Evolutionary conservation across 2,329 filamentous ascomycete species (phyloP).

Genomic region (Neofusicoccum laricinum): DNA sequence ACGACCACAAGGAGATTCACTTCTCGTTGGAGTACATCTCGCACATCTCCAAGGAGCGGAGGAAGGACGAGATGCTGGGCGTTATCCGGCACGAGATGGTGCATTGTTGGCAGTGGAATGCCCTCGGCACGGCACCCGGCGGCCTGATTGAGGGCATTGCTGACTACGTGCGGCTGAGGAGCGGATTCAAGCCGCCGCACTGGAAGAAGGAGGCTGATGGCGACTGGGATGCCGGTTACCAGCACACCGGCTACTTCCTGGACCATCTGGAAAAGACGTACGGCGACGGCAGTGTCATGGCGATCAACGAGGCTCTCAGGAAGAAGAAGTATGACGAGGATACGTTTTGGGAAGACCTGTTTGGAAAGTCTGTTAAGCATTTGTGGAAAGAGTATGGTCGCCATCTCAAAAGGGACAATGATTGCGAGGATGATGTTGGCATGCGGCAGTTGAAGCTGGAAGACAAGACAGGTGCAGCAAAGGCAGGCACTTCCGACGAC

Average conservation of each 20-base stretch:
- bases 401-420: constrained; percentile 34
- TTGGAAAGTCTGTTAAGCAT: constrained; percentile 63
- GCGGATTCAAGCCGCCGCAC: constrained; percentile 72
- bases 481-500: not conserved
- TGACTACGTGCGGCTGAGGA: constrained; percentile 83
- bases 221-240: constrained; percentile 86
- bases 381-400: constrained; percentile 73
- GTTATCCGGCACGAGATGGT: constrained; percentile 91
- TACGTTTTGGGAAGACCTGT: constrained; percentile 65
- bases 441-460: not conserved
- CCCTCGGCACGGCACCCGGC: constrained; percentile 52
- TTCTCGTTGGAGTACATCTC: constrained; percentile 74
- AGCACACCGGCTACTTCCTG: constrained; percentile 87
- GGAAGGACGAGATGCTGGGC: constrained; percentile 67
- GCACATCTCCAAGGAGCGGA: constrained; percentile 31
- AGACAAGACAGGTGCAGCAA: not conserved
- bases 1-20: constrained; percentile 91
- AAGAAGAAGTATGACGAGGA: constrained; percentile 37
- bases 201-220: constrained; percentile 64
- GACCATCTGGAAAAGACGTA: constrained; percentile 73
- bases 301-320: constrained; percentile 65
- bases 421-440: not conserved
- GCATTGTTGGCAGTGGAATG: constrained; percentile 88
- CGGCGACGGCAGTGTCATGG: constrained; percentile 49
- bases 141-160: constrained; percentile 89